phyloP scores from a whole-genome alignment of 1,139 yeast genomes.

The Geotrichum carabidarum region DNA sequence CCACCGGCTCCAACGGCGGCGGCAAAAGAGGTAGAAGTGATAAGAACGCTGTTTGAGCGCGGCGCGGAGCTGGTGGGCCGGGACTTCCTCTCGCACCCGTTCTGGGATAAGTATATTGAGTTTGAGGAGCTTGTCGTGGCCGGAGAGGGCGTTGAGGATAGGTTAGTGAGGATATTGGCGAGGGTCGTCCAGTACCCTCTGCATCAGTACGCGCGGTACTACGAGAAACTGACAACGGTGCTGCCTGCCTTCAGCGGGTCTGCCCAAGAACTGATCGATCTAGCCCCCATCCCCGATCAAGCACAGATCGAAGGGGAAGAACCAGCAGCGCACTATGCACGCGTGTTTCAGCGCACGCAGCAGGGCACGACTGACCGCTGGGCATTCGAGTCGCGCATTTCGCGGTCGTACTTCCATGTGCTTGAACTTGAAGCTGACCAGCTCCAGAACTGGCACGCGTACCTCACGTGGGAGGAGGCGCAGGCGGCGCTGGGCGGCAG shows the following conservation, averaged over 20 bases:
- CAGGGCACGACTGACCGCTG: slow-evolving; percentile 57
- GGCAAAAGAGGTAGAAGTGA: neutral
- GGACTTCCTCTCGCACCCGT: slow-evolving; percentile 68
- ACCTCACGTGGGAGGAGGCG: slow-evolving; percentile 54
- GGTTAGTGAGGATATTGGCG: slow-evolving; percentile 46
- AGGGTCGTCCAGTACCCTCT: slow-evolving; percentile 65
- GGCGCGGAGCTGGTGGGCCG: slow-evolving; percentile 63
- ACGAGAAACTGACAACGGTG: slow-evolving; percentile 28
- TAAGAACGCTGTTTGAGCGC: slow-evolving; percentile 47
- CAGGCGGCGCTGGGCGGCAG: slow-evolving; percentile 15
- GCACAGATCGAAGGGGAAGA: neutral
- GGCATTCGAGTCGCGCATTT: slow-evolving; percentile 55
- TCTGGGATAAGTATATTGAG: slow-evolving; percentile 67
- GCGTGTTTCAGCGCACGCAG: slow-evolving; percentile 56
- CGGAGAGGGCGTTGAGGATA: slow-evolving; percentile 20
- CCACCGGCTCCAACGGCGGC: neutral
- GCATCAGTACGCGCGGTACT: slow-evolving; percentile 66
- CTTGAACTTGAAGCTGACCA: slow-evolving; percentile 46
- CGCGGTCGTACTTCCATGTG: slow-evolving; percentile 50
- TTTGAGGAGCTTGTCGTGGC: slow-evolving; percentile 39
- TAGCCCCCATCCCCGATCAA: slow-evolving; percentile 10
- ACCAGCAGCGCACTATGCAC: slow-evolving; percentile 11
- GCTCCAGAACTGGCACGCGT: slow-evolving; percentile 55
- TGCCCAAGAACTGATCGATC: slow-evolving; percentile 6
- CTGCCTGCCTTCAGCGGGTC: slow-evolving; percentile 1